Evolutionary conservation across 148 eudicot genomes (phyloP), one percentile per base, ranked within the genome.

Genomic region (Chenopodium suecicum): DNA sequence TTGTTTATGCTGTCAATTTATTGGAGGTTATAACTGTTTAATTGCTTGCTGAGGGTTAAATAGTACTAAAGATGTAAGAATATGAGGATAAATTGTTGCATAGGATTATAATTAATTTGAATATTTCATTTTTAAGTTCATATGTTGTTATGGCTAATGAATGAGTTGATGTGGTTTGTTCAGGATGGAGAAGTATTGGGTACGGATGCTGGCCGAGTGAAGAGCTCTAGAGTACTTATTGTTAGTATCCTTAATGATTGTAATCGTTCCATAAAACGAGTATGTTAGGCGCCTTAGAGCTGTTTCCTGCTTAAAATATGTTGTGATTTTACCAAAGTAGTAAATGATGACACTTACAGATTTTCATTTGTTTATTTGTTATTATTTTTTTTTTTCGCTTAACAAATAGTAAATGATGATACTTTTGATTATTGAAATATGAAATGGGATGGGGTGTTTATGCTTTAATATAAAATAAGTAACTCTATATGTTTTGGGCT

Each of bases 121-220:
- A 46, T 23, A 20, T 47, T 69, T 1, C 67, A 23, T 34, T 11
- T 8, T 23, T 75, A 2, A 2, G 37, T 34, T 34, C 37, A 34
- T 34, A 34, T 44, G 76, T 37, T 83, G 76, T 67, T 75, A 46
- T 65, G 41, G 65, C 75, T 47, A 48, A 27, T 84, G 70, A 31
- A 66, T 60, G 37, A 77, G 37, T 75, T 83, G 5, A 67, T 11
- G 70, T 78, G 64, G 54, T 76, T 20, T 47, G 68, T 29, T 83
- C 80, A 93, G 94, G 98, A 95, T 60, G 92, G 93, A 46, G 94
- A 91, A 82, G 81, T 91, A 25, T 17, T 75, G 83, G 91, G 85
- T 11, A 50, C n/a, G 31, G 76, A 73, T 37, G 69, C 85, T 71
- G 91, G 90, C 47, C 85, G 85, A 76, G 90, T 91, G 34, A 86